Evolutionary conservation across 371 early-diverging fungal genomes (phyloP).

Genomic region (Mortierella sp.): DNA sequence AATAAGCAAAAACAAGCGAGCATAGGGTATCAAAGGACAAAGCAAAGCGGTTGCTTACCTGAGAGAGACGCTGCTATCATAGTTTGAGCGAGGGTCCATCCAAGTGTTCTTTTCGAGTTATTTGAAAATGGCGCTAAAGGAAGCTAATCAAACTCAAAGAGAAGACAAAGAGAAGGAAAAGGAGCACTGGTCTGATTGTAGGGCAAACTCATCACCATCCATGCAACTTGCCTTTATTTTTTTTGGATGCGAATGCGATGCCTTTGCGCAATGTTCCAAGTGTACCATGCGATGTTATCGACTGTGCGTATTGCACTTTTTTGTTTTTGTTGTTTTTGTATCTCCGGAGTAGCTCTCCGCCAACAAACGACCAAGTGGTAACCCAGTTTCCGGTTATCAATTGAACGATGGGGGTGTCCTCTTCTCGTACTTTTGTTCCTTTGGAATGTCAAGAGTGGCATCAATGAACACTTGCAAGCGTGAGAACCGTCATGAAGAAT

Average conservation of each 20-base stretch:
- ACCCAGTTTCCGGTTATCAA: not conserved
- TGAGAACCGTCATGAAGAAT: too few species aligned
- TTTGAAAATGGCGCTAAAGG: constrained; percentile 1
- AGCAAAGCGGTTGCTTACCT: too few species aligned
- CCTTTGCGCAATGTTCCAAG: too few species aligned
- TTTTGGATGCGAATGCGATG: not conserved
- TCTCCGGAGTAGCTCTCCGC: not conserved
- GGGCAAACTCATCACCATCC: too few species aligned
- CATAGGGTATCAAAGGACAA: too few species aligned
- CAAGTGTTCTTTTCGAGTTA: not conserved
- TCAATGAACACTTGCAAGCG: not conserved
- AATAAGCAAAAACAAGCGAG: too few species aligned
- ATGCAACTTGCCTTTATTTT: not conserved
- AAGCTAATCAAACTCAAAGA: constrained; percentile 1
- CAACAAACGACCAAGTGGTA: not conserved
- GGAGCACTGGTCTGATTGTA: too few species aligned
- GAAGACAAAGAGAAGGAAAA: not conserved
- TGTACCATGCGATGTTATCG: too few species aligned
- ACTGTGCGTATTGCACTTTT: too few species aligned
- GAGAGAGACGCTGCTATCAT: too few species aligned
- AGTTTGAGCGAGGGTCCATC: too few species aligned
- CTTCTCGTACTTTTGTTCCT: not conserved
- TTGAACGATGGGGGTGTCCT: too few species aligned
- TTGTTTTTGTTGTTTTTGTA: not conserved
- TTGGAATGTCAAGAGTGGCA: not conserved